Base-by-base conservation (phyloP, 2,329 filamentous ascomycete species). In the Neonectria hederae region DNA sequence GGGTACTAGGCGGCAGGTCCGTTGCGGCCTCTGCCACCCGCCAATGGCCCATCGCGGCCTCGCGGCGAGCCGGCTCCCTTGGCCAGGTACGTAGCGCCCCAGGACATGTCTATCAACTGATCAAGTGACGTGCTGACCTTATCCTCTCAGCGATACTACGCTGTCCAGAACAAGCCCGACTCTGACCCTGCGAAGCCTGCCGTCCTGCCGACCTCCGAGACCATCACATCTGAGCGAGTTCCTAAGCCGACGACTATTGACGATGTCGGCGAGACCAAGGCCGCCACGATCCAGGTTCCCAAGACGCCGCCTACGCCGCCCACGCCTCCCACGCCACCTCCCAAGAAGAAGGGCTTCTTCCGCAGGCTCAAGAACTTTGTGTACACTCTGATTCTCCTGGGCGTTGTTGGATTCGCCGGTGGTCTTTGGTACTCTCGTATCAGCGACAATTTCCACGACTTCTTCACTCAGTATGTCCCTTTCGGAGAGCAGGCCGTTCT, bases 361-460 rank as follows among this genome's bases (percentile, higher is more conserved):
- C 87, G 92, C 68, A 88, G 92, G 63, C 87, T 97, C 76, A 87
- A 92, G 73, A 90, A 90, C 76, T 90, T 94, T 76, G 81, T 97
- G 62, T 81, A 94, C 69, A 92, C 92, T 59, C 80, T 97, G 53
- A 82, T 94, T 66, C 80, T 97, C 48, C 86, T 97, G 28, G 89
- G 92, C 26, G 88, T 89, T 6, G 80, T 97, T 48, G 90, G 91
- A 42, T 99, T 97, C 74, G 92, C 87, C 60, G 94, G 94, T 69
- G 94, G 95, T 71, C 90, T 97, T 59, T 97, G 92, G 85, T 96
- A 97, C 80, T 95, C 96, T 59, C 89, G 97, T 69, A 87, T 96
- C 80, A 97, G 91, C 76, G 96, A 99, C 84, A 97, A 93, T 82
- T 99, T 98, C 87, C 95, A 99, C 82, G 96, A 99, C 80, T 96